Evolutionary conservation across 139 green algal genomes (phyloP).

Genomic region (Asterochloris erici): DNA sequence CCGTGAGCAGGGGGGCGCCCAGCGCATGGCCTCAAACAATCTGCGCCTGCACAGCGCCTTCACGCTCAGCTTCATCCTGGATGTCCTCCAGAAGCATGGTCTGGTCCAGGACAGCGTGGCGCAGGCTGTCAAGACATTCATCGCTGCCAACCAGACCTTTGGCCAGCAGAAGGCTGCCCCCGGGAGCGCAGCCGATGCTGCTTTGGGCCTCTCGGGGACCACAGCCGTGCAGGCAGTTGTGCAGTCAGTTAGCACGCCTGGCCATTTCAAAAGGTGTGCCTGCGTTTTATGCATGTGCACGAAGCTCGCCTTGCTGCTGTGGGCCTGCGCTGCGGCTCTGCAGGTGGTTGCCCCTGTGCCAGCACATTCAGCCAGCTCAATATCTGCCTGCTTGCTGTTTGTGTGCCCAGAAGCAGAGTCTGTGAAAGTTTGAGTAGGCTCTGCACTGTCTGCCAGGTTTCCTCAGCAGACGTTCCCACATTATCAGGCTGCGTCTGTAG

Average conservation of each 20-base stretch:
- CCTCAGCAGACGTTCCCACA: too few species aligned
- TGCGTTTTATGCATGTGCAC: too few species aligned
- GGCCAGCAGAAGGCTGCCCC: slow-evolving; percentile 5
- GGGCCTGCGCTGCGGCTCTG: too few species aligned
- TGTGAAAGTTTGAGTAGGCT: too few species aligned
- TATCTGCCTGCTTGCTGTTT: background rate
- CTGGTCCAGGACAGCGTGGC: slow-evolving; percentile 53
- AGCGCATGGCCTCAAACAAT: slow-evolving; percentile 62
- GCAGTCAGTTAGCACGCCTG: too few species aligned
- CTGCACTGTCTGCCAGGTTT: too few species aligned
- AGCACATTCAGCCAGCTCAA: slow-evolving; percentile 14
- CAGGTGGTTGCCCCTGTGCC: slow-evolving; percentile 23
- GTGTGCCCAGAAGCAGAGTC: too few species aligned
- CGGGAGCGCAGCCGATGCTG: slow-evolving; percentile 1
- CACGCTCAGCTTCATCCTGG: slow-evolving; percentile 67
- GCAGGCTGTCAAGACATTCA: slow-evolving; percentile 73
- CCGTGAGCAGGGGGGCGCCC: slow-evolving; percentile 91
- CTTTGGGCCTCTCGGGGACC: background rate
- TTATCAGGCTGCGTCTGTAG: too few species aligned
- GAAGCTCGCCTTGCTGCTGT: too few species aligned
- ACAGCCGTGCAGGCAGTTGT: too few species aligned
- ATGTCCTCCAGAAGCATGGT: slow-evolving; percentile 52
- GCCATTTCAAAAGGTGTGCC: too few species aligned
- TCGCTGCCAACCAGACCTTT: slow-evolving; percentile 90
- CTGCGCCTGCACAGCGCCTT: slow-evolving; percentile 84